Conservation (phyloP, 345 rosid species). For the Nasturtium officinale region DNA sequence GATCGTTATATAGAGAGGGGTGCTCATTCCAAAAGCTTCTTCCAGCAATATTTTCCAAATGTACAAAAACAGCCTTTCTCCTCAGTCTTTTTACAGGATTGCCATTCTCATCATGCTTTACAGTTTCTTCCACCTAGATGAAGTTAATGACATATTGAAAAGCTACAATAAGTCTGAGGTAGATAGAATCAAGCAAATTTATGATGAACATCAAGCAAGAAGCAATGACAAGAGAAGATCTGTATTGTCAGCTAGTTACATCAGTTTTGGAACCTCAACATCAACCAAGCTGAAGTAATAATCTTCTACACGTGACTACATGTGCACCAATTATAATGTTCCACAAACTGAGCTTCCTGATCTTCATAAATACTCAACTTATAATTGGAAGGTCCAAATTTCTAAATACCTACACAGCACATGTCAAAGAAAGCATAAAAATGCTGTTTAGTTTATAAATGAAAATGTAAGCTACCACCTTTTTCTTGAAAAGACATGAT, state of each 20-base stretch:
- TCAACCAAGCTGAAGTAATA: slow-evolving; percentile 11
- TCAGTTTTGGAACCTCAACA: neutral
- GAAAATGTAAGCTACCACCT: slow-evolving; percentile 52
- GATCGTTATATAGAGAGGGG: slow-evolving; percentile 51
- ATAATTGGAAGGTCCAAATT: neutral
- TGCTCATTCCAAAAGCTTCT: slow-evolving; percentile 78
- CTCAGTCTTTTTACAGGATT: slow-evolving; percentile 76
- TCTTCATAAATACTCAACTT: slow-evolving; percentile 5
- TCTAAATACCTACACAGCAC: neutral
- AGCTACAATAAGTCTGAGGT: neutral
- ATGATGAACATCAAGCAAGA: slow-evolving; percentile 11
- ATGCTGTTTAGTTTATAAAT: neutral
- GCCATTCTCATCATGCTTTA: slow-evolving; percentile 67
- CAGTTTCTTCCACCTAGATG: slow-evolving; percentile 70
- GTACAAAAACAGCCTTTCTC: slow-evolving; percentile 56
- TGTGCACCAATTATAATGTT: slow-evolving; percentile 4
- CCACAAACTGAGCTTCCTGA: slow-evolving; percentile 17
- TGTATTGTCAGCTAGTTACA: neutral
- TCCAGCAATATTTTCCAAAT: slow-evolving; percentile 62
- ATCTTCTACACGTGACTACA: slow-evolving; percentile 8
- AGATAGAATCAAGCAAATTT: slow-evolving; percentile 2
- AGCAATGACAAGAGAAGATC: slow-evolving; percentile 10
- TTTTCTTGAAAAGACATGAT: slow-evolving; percentile 65
- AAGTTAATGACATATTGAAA: slow-evolving; percentile 9
- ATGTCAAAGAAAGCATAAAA: slow-evolving; percentile 9